Percentiles rank a stretch among this genome's conserved stretches.
Conservation (phyloP, 78 protist species). For the Bodo saltans region DNA sequence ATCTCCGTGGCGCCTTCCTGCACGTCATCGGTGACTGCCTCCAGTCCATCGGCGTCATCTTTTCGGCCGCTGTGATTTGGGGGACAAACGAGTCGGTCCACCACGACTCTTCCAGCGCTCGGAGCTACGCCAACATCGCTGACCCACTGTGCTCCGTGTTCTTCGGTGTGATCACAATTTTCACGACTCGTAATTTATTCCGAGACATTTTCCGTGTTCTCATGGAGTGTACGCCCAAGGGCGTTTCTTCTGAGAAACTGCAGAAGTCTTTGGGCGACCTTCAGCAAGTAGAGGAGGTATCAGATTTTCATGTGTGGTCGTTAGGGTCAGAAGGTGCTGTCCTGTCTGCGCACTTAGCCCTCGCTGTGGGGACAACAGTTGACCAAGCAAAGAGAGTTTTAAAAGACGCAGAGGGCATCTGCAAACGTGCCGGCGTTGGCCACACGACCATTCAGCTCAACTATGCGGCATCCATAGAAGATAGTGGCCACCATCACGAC, state of each 20-base stretch:
- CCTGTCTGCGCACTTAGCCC: conserved; percentile 29
- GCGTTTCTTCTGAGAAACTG: neutral
- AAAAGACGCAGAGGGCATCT: conserved; percentile 33
- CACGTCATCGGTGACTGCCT: conserved; percentile 78
- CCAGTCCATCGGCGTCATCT: conserved; percentile 69
- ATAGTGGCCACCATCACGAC: no score
- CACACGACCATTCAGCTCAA: neutral
- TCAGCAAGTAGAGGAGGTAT: neutral
- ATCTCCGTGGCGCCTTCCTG: conserved; percentile 62
- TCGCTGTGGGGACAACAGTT: no score
- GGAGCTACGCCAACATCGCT: neutral
- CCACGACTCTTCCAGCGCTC: no score
- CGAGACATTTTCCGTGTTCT: neutral
- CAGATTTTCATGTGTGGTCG: conserved; percentile 27
- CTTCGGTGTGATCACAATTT: conserved; percentile 11
- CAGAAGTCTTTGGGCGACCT: neutral
- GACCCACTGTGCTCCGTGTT: conserved; percentile 5
- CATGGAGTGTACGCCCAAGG: conserved; percentile 7
- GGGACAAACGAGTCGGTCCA: neutral
- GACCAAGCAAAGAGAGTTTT: no score
- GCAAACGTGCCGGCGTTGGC: conserved; percentile 28
- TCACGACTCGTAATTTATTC: neutral
- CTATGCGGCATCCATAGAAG: no score
- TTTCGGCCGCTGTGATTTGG: conserved; percentile 64
- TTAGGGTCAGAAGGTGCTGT: neutral